Base-by-base conservation (phyloP, 2,329 filamentous ascomycete genomes). In the Emydomyces testavorans region DNA sequence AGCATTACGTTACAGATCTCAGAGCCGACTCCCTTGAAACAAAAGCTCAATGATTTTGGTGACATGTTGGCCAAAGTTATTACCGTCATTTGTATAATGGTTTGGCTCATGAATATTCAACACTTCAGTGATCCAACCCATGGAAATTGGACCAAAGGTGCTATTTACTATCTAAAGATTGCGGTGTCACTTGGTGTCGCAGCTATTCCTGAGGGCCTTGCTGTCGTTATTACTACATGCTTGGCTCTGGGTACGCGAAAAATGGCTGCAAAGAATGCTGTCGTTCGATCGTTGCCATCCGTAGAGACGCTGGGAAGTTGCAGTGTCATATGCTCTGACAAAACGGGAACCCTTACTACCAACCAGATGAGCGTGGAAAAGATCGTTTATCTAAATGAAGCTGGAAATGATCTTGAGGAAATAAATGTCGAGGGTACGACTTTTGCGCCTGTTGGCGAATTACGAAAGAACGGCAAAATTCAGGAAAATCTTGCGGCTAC, bases 281-380 rank as follows among this genome's bases (percentile, higher is more conserved):
- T 98, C 31, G 93, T 98, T 50, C 81, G 93, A 66, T 95, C 88
- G 63, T 72, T 98, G 58, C 92, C 92, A 16, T 98, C 92, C 1
- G 92, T 98, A 45, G 92, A 98, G 70, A 98, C 92, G 10, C 76
- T 98, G 46, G 92, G 92, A 63, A 98, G 92, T 76, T 98, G 92
- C 78, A 98, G 92, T 61, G 89, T 98, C 49, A 95, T 98, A 64
- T 98, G 93, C 73, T 98, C 93, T 3, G 92, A 98, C 74, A 98
- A 98, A 75, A 98, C 92, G 4, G 93, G 92, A 57, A 98, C 92
- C 41, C 71, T 98, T 63, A 98, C 92, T 8, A 98, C 92, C 34
- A 98, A 98, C 71, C 89, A 96, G 69, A 98, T 98, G 92, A 96
- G 92, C 62, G 92, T 95, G 49, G 92, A 82, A 72, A 94, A 90